A percentile compares a stretch with the other conserved stretches of the same genome.
Conservation (phyloP, 495 filamentous ascomycete genomes). For the Penicillium daleae region DNA sequence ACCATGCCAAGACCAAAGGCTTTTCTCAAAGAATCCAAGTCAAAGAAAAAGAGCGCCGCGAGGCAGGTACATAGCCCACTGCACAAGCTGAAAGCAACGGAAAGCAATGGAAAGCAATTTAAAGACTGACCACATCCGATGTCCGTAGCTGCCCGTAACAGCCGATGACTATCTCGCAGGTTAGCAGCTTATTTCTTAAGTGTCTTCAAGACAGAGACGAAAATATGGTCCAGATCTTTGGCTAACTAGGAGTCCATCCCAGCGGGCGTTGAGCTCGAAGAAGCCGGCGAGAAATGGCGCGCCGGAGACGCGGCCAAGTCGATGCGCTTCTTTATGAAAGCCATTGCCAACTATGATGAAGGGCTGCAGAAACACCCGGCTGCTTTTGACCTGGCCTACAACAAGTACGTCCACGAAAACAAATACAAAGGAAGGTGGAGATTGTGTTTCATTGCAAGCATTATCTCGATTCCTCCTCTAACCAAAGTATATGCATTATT, state of each 20-base stretch:
- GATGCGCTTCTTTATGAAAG: constrained; percentile 66
- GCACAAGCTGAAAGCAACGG: too few species aligned
- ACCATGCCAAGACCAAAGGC: constrained; percentile 58
- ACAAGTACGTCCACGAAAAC: constrained; percentile 56
- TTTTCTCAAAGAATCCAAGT: constrained; percentile 51
- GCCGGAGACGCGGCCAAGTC: constrained; percentile 72
- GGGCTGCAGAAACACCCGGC: constrained; percentile 59
- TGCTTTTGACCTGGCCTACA: constrained; percentile 73
- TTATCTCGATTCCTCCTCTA: not conserved
- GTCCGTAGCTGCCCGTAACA: constrained; percentile 53
- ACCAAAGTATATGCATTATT: constrained; percentile 2
- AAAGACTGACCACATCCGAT: not conserved
- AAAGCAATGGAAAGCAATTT: too few species aligned
- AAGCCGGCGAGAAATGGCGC: constrained; percentile 74
- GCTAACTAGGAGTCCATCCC: not conserved
- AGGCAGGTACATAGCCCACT: constrained; percentile 37
- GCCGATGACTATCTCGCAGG: constrained; percentile 67
- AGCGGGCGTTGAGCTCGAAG: constrained; percentile 71
- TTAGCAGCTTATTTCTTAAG: constrained; percentile 18
- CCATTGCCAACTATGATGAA: constrained; percentile 66
- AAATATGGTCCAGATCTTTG: too few species aligned
- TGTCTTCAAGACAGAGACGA: too few species aligned
- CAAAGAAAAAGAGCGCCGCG: constrained; percentile 49
- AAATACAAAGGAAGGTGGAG: not conserved
- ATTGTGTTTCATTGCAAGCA: not conserved